Base-by-base conservation (phyloP, 1,284 basidiomycete species). In the Ganoderma multipileum region DNA sequence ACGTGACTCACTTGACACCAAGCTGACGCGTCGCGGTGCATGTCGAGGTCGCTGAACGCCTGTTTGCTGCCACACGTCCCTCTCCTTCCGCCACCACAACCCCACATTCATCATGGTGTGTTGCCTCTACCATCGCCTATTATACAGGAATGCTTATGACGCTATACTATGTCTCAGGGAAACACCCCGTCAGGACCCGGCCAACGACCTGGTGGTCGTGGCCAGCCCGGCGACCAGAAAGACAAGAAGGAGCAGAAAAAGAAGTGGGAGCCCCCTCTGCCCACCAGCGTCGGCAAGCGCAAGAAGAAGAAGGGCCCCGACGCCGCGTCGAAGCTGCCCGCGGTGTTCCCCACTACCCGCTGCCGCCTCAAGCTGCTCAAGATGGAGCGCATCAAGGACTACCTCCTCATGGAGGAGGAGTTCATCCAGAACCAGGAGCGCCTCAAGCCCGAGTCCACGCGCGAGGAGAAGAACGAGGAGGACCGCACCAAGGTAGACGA, bases 181-280 rank as follows among this genome's bases (percentile, higher is more conserved):
- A 93, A 96, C 79, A 83, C 89, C 79, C 87, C 92, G 68, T 95
- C 94, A 50, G 92, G 91, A 75, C 86, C 87, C 14, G 86, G 87
- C 39, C 65, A 66, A 76, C 79, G 79, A 69, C 74, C 65, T 55
- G 78, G 82, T 79, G 75, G 73, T 73, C 79, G 68, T 73, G 81
- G 74, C 75, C 79, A 78, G 77, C 79, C 81, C 76, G 79, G 79
- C 67, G 78, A 83, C 73, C 86, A 91, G 75, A 87, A 90, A 75
- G 84, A 86, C 75, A 89, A 89, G 79, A 83, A 89, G 65, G 87
- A 91, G 77, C 86, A 91, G 84, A 95, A 96, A 87, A 96, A 97
- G 89, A 98, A 99, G 84, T 99, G 97, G 97, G 98, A 99, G 81
- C 97, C 98, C 14, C 98, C 98, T 72, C 89, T 99, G 64, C 97